phyloP scores from a whole-genome alignment of 257 asterid genomes.

The Lavandula angustifolia region DNA sequence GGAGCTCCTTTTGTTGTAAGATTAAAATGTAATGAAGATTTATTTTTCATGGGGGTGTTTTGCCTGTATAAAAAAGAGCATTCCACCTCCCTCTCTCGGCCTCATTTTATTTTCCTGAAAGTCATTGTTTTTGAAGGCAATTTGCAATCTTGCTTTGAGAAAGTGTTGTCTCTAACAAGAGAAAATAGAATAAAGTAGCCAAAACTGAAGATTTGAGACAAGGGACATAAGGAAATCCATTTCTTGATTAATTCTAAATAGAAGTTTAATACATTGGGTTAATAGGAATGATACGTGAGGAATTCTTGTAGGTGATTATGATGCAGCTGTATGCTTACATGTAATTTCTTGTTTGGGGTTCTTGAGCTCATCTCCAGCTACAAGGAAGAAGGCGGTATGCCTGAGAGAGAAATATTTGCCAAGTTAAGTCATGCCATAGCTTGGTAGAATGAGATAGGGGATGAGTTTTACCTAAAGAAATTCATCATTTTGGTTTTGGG shows the following conservation, averaged over 20 bases:
- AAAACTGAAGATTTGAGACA: not conserved
- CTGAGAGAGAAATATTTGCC: conserved; percentile 32
- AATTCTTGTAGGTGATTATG: conserved; percentile 25
- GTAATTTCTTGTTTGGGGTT: conserved; percentile 49
- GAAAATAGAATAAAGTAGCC: not conserved
- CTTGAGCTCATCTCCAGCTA: conserved; percentile 88
- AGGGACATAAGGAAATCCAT: not conserved
- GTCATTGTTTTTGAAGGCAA: no score
- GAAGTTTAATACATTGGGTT: conserved; percentile 9
- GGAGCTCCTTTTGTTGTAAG: no score
- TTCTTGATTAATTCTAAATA: conserved; percentile 15
- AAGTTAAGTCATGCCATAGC: not conserved
- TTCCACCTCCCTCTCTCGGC: no score
- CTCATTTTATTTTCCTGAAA: no score
- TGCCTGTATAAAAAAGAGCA: no score
- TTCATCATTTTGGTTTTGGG: conserved; percentile 81
- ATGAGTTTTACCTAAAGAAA: conserved; percentile 65
- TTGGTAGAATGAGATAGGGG: not conserved
- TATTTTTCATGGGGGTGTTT: no score
- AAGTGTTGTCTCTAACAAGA: not conserved
- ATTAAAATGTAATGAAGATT: no score
- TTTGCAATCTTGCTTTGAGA: no score
- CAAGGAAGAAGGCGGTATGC: conserved; percentile 97
- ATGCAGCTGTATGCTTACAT: conserved; percentile 64
- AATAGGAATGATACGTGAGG: conserved; percentile 12